Evolutionary conservation across 371 early-diverging fungal species (phyloP).

Genomic region (Rhizomucor pusillus): DNA sequence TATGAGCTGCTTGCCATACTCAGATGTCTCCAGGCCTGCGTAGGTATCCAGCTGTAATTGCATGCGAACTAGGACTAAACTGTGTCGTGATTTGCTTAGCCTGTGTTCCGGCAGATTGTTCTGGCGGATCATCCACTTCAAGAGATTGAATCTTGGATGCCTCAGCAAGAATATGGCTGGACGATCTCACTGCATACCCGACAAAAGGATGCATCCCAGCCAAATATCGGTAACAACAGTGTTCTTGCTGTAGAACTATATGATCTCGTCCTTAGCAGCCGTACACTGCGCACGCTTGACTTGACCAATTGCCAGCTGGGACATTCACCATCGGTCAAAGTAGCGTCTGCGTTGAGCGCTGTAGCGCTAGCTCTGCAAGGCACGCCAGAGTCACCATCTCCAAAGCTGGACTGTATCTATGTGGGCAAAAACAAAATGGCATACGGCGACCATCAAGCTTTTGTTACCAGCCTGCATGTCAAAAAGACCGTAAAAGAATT

Average conservation of each 20-base stretch:
- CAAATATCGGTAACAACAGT: constrained; percentile 4
- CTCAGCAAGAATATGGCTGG: constrained; percentile 31
- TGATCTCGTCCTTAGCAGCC: constrained; percentile 16
- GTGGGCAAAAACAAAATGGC: constrained; percentile 31
- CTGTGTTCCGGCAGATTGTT: constrained; percentile 25
- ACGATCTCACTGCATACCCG: not conserved
- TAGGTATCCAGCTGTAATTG: constrained; percentile 14
- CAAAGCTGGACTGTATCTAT: constrained; percentile 19
- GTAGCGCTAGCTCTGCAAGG: not conserved
- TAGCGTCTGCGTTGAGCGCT: constrained; percentile 1
- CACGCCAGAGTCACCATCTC: too few relatives aligned
- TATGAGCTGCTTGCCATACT: constrained; percentile 38
- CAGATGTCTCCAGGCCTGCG: constrained; percentile 26
- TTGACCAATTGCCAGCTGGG: constrained; percentile 37
- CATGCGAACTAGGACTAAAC: not conserved
- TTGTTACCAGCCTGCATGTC: constrained; percentile 26
- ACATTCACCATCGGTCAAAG: not conserved
- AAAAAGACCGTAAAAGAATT: constrained; percentile 26
- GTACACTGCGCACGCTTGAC: constrained; percentile 23
- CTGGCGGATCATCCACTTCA: constrained; percentile 24
- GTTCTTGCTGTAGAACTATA: constrained; percentile 33
- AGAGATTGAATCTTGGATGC: constrained; percentile 28
- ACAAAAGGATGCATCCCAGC: not conserved
- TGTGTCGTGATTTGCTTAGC: constrained; percentile 13
- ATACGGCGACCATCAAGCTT: constrained; percentile 18